Conservation (phyloP, 164 flowering plant species). For the Stephania yunnanensis region DNA sequence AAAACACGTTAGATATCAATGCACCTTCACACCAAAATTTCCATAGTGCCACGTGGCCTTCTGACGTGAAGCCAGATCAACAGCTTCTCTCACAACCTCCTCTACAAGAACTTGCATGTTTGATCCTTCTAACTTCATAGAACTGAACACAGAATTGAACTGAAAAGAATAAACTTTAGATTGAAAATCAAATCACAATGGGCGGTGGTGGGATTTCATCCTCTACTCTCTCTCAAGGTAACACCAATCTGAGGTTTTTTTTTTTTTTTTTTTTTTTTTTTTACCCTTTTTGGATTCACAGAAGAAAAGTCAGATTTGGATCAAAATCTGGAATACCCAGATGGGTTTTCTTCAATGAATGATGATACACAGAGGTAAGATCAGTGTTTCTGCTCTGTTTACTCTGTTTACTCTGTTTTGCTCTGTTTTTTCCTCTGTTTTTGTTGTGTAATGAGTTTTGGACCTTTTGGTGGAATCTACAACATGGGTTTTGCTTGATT, state of each 20-base stretch:
- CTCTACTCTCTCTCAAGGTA: background rate
- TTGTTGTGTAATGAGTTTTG: background rate
- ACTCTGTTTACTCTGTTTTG: background rate
- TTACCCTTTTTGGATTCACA: slow-evolving; percentile 11
- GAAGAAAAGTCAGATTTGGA: slow-evolving; percentile 26
- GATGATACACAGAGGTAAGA: background rate
- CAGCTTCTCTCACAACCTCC: background rate
- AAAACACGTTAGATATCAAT: no score
- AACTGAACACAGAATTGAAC: no score
- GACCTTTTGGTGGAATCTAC: background rate
- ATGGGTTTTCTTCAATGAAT: background rate
- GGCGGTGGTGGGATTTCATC: slow-evolving; percentile 4
- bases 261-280: no score
- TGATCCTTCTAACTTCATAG: no score
- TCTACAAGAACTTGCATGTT: background rate
- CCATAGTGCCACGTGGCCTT: background rate
- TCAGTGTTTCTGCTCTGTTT: background rate
- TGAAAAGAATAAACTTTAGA: no score
- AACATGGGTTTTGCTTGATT: background rate
- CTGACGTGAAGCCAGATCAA: background rate
- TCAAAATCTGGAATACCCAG: slow-evolving; percentile 4
- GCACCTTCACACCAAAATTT: no score
- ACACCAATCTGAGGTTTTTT: background rate
- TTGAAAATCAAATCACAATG: background rate
- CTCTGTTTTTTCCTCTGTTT: background rate